Base-by-base conservation (phyloP, 2,329 filamentous ascomycete genomes). In the Venturiaceae sp. region DNA sequence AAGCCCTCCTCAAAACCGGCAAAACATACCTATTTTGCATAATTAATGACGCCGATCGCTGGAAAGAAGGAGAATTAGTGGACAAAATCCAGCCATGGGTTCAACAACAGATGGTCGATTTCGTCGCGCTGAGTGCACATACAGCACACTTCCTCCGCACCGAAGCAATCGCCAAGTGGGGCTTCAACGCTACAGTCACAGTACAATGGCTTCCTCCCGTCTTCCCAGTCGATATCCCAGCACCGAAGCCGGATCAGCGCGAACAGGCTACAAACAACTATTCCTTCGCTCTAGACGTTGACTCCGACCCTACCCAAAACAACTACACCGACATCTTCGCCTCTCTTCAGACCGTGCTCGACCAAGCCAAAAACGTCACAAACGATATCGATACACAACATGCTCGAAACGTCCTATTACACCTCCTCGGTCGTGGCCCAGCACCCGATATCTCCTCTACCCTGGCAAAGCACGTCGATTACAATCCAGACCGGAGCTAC, bases 21-120 rank as follows among this genome's bases (percentile, higher is more conserved):
- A 63, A 66, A 32, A 66, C 66, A 3, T 64, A 65, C 36, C 26
- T 68, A n/a, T 65, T 64, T 58, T 68, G 67, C 53, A 61, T 67
- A 11, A 60, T 67, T 16, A 65, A 63, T 30, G 60, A 63, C 11
- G 60, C 65, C 4, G 66, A 67, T 34, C 54, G 62, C 28, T 67
- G 65, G 65, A 61, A 56, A 3, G 58, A 60, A 14, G 55, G 59
- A 28, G 58, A 64, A 23, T n/a, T 64, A 21, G 56, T 62, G 16
- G 57, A 63, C 14, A 55, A 58, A 5, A 60, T 66, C 11, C 47
- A 41, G 13, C 58, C 60, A 1, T 63, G 67, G 67, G 60, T 66
- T 2, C 56, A 65, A 21, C 60, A 60, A n/a, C 60, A 61, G 21
- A 57, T 62, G 44, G 56, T 65, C 23, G 64, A 66, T 37, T 66